A percentile compares a stretch with the other conserved stretches of the same genome.
Conservation (phyloP, 345 rosid genomes). For the Gossypioides kirkii region DNA sequence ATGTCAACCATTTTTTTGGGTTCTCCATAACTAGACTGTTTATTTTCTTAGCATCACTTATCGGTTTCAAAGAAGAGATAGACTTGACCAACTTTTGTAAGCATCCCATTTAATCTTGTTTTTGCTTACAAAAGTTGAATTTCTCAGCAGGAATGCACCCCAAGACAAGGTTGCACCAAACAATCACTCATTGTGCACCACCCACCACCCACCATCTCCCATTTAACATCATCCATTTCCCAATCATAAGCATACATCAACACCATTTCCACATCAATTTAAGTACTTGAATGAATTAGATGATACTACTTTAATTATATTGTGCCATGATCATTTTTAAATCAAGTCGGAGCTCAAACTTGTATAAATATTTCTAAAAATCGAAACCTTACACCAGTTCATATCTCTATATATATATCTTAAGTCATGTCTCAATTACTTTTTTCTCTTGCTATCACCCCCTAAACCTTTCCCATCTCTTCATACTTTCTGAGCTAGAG, state of each 20-base stretch:
- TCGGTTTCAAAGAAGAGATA: not conserved
- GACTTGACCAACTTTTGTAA: not conserved
- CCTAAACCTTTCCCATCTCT: not conserved
- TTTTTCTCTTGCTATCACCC: not conserved
- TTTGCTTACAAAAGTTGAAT: not conserved
- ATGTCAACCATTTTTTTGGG: not conserved
- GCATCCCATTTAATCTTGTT: not conserved
- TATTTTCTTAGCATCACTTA: not conserved
- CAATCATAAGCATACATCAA: not conserved
- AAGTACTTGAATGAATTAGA: not conserved
- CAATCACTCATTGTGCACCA: constrained; percentile 7
- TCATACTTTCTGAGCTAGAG: not conserved
- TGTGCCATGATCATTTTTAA: too few relatives aligned
- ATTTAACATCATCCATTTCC: not conserved
- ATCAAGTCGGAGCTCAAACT: too few relatives aligned
- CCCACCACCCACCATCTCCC: not conserved
- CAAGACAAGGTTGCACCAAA: constrained; percentile 14
- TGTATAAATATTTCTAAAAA: too few relatives aligned
- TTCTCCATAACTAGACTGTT: not conserved
- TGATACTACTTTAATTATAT: too few relatives aligned
- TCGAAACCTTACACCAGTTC: too few relatives aligned
- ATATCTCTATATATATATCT: not conserved
- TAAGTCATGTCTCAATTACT: not conserved
- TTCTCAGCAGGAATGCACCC: constrained; percentile 5
- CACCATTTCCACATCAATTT: not conserved